Percentiles rank a stretch among this genome's conserved stretches.
These are phyloP conservation scores for Mucor mucedo DNA, from an alignment of 371 early-diverging fungal genomes.

Conservation along the genomic window DNA sequence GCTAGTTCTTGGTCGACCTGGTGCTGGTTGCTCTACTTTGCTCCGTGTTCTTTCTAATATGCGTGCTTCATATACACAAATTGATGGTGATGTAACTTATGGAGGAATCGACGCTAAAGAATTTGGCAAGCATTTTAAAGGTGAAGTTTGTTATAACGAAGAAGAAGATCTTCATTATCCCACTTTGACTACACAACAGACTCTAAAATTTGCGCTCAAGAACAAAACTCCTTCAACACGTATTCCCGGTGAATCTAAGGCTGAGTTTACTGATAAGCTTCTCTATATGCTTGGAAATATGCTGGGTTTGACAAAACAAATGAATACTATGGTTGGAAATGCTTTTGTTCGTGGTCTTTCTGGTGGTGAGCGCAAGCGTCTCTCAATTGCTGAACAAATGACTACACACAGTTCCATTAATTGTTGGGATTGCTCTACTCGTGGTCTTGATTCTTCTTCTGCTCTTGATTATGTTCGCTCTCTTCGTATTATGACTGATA, in stretches of 20 bases:
- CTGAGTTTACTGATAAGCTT: slow-evolving; percentile 51
- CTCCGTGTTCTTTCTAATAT: slow-evolving; percentile 70
- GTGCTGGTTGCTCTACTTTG: slow-evolving; percentile 73
- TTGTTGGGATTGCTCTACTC: slow-evolving; percentile 88
- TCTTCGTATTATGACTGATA: slow-evolving; percentile 69
- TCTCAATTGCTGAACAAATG: slow-evolving; percentile 88
- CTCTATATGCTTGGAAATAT: slow-evolving; percentile 66
- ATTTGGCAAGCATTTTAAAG: slow-evolving; percentile 60
- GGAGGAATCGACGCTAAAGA: slow-evolving; percentile 69
- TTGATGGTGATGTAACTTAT: slow-evolving; percentile 63
- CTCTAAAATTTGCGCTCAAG: slow-evolving; percentile 66
- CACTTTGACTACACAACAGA: slow-evolving; percentile 71
- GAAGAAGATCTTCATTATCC: slow-evolving; percentile 80
- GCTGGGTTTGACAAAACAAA: slow-evolving; percentile 76
- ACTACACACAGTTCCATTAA: slow-evolving; percentile 76
- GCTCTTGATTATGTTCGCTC: slow-evolving; percentile 81
- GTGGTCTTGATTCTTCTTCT: slow-evolving; percentile 92
- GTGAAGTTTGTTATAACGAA: slow-evolving; percentile 71
- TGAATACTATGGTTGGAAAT: slow-evolving; percentile 85
- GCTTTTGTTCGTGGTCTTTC: slow-evolving; percentile 82
- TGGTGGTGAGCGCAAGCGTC: slow-evolving; percentile 90
- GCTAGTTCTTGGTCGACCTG: slow-evolving; percentile 74
- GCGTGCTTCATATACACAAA: slow-evolving; percentile 60
- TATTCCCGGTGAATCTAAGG: slow-evolving; percentile 46
- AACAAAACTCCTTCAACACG: slow-evolving; percentile 70